phyloP scores from a whole-genome alignment of 2,329 filamentous ascomycete species.

The Aspergillus aculeatinus region DNA sequence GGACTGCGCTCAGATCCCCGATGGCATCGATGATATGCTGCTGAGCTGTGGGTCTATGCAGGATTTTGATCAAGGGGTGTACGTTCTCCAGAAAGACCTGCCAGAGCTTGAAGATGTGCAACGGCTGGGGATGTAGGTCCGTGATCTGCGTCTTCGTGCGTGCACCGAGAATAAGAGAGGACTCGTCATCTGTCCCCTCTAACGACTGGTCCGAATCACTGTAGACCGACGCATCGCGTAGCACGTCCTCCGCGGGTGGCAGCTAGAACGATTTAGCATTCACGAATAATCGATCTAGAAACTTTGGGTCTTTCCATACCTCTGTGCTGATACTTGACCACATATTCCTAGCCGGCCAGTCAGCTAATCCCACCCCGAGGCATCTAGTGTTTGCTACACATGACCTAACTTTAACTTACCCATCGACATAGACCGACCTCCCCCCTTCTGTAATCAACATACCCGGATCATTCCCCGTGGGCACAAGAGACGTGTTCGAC shows the following conservation, averaged over 20 bases:
- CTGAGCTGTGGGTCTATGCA: conserved; percentile 65
- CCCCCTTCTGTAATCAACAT: conserved; percentile 6
- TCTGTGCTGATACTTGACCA: conserved; percentile 9
- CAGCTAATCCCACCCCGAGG: not conserved
- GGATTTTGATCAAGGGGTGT: conserved; percentile 66
- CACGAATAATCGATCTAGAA: not conserved
- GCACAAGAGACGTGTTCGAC: not conserved
- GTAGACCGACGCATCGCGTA: conserved; percentile 5
- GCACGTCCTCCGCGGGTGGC: conserved; percentile 3
- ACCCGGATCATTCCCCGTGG: not conserved
- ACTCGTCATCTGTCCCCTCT: not conserved
- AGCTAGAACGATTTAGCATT: not conserved
- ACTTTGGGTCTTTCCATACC: not conserved
- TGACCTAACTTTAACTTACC: not conserved
- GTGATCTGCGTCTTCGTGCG: not conserved
- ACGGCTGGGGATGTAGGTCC: conserved; percentile 20
- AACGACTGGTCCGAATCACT: not conserved
- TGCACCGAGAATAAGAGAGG: conserved; percentile 1
- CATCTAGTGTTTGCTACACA: not conserved
- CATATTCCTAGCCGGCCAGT: conserved; percentile 5
- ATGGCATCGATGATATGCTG: conserved; percentile 61
- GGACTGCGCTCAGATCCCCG: conserved; percentile 54
- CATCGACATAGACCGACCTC: conserved; percentile 9
- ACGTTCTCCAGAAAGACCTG: conserved; percentile 68
- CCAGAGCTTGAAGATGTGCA: conserved; percentile 51